Conservation (phyloP, 2,329 filamentous ascomycete genomes). For the Pyricularia grisea region DNA sequence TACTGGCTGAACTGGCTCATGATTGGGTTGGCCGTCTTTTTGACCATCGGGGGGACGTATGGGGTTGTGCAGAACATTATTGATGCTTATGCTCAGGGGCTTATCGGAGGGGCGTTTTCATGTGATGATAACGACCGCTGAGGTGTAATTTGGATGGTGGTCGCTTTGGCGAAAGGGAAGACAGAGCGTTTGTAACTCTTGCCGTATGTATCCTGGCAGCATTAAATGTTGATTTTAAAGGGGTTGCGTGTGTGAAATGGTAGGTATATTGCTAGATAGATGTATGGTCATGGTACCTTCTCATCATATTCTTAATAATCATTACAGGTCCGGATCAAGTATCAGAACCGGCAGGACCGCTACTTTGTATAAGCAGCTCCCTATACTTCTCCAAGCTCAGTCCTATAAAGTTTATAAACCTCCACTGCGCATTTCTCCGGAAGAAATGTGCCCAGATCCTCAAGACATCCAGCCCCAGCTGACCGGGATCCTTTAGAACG, state of each 20-base stretch:
- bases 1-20: constrained; percentile 12
- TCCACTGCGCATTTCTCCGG: constrained; percentile 36
- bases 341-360: background rate
- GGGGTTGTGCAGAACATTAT: constrained; percentile 40
- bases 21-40: constrained; percentile 24
- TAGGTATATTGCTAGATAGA: background rate
- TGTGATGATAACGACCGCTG: background rate
- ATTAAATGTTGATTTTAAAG: background rate
- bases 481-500: constrained; percentile 13
- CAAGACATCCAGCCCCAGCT: constrained; percentile 27
- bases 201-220: background rate
- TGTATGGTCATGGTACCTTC: background rate
- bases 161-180: background rate
- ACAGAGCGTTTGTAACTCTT: background rate
- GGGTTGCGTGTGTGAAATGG: background rate
- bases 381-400: constrained; percentile 27
- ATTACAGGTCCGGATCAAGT: background rate
- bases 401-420: constrained; percentile 35
- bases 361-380: constrained; percentile 13
- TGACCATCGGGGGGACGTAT: constrained; percentile 30
- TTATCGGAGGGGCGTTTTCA: background rate
- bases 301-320: background rate
- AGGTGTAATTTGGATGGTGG: background rate
- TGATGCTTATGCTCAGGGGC: constrained; percentile 28
- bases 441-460: constrained; percentile 37